These are phyloP conservation scores for Fusarium penzigii DNA, from an alignment of 2,329 filamentous ascomycete genomes.

Conservation along the genomic window DNA sequence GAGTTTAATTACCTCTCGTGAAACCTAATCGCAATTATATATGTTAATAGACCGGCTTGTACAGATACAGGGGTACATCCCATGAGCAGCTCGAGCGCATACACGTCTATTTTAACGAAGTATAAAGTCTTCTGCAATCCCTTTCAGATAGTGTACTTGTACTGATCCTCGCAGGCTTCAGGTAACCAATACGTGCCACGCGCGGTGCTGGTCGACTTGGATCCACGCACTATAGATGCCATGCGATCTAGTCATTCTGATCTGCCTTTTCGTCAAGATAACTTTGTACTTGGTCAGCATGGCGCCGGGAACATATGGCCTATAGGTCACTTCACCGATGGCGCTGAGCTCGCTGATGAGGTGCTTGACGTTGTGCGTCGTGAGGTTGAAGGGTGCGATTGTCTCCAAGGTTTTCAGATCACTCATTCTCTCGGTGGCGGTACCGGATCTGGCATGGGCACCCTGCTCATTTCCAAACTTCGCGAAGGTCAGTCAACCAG, in stretches of 20 bases:
- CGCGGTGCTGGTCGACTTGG: constrained; percentile 98
- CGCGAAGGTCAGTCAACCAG: constrained; percentile 59
- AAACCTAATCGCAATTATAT: no score
- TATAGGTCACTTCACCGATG: constrained; percentile 99
- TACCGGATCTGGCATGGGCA: constrained; percentile 99
- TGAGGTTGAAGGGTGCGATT: constrained; percentile 98
- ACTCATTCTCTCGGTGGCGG: constrained; percentile 99
- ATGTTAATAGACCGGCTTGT: no score
- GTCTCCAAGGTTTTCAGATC: constrained; percentile 99
- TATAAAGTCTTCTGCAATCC: constrained; percentile 31
- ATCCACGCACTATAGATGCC: constrained; percentile 99
- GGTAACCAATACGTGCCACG: constrained; percentile 99
- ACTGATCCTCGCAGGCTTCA: constrained; percentile 64
- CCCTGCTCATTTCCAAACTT: constrained; percentile 99
- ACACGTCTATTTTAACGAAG: constrained; percentile 97
- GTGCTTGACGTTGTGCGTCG: constrained; percentile 98
- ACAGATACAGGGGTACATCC: constrained; percentile 85
- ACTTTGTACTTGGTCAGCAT: constrained; percentile 99
- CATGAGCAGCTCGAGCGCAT: constrained; percentile 99
- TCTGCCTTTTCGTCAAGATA: constrained; percentile 99
- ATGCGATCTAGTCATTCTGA: constrained; percentile 98
- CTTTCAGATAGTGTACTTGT: neutral
- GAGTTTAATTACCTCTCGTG: no score
- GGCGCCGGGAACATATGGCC: constrained; percentile 99
- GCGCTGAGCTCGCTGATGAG: constrained; percentile 97